Conservation (phyloP, 352 stramenopile genomes). For the Phytophthora macrochlamydospora region DNA sequence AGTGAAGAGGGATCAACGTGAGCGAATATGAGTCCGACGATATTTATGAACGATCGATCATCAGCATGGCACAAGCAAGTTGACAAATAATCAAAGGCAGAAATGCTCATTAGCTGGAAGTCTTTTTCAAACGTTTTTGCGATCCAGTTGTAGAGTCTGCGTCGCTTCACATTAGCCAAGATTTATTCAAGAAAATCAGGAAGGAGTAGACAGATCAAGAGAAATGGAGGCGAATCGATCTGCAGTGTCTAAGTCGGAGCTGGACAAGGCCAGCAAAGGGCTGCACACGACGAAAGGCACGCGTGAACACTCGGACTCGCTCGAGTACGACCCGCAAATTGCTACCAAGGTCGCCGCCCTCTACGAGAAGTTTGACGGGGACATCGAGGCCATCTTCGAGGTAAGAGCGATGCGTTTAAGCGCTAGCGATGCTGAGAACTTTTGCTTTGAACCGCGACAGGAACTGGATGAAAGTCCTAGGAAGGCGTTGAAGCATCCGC, state of each 20-base stretch:
- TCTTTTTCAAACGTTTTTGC: neutral
- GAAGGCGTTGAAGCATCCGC: conserved; percentile 80
- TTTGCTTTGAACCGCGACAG: conserved; percentile 14
- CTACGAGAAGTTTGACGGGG: conserved; percentile 69
- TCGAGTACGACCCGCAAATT: conserved; percentile 68
- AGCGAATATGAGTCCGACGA: conserved; percentile 20
- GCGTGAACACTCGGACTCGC: conserved; percentile 69
- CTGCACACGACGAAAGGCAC: conserved; percentile 65
- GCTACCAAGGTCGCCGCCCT: conserved; percentile 57
- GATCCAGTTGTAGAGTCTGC: neutral
- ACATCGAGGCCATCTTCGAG: conserved; percentile 73
- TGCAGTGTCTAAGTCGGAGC: conserved; percentile 56
- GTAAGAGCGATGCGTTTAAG: conserved; percentile 19
- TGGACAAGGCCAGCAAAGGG: conserved; percentile 66
- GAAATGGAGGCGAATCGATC: conserved; percentile 70
- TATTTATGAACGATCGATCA: conserved; percentile 34
- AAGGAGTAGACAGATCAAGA: neutral
- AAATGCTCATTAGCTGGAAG: conserved; percentile 1
- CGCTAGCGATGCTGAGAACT: neutral
- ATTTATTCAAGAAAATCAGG: conserved; percentile 3
- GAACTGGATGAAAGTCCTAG: conserved; percentile 79
- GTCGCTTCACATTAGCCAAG: neutral
- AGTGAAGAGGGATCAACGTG: conserved; percentile 21
- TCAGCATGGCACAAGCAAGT: conserved; percentile 4
- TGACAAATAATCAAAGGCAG: conserved; percentile 14